Evolutionary conservation across 805 yeast species (phyloP), one percentile per base, ranked within the genome.

Genomic region (Teunomyces barrocoloradensis): DNA sequence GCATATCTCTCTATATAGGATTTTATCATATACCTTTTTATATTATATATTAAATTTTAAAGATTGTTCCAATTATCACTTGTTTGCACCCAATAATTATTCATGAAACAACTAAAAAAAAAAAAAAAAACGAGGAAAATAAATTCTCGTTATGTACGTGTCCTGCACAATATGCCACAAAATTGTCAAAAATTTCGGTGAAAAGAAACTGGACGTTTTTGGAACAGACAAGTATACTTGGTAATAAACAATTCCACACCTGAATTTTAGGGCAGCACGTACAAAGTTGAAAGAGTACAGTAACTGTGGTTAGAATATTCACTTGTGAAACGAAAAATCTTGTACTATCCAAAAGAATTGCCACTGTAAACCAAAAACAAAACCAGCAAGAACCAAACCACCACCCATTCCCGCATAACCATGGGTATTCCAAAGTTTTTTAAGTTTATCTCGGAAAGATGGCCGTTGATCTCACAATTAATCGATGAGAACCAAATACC

Each of bases 371-470:
- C 37, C 21, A 34, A 3, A 35, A 1, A 35, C 9, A 20, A 30
- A n/a, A n/a, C n/a, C 34, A 21, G 25, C 4, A 13, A 35, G 9
- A 6, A 6, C 38, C 27, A 35, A 18, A 18, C 20, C 13, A 18
- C n/a, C 12, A 18, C 10, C 38, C 38, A 18, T 18, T 20, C 29
- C 40, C 20, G 9, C 35, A 28, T n/a, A 23, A 30, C 28, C 32
- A 29, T 42, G 34, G 98, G 98, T 77, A 92, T 94, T 64, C 99
- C 99, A 47, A 94, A 94, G 63, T 94, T 92, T 66, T 94, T 89
- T 68, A 82, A 97, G 70, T 92, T 89, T 75, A 90, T 94, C 73
- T 89, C 97, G 42, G 98, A 94, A 73, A 83, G 99, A 82, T 94
- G 98, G 97, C 99, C 99, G 28, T 76, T 87, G 75, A 90, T 91